Evolutionary conservation across 306 rosid species (phyloP), one percentile per base, ranked within the genome.

Genomic region (Mimosa bimucronata): DNA sequence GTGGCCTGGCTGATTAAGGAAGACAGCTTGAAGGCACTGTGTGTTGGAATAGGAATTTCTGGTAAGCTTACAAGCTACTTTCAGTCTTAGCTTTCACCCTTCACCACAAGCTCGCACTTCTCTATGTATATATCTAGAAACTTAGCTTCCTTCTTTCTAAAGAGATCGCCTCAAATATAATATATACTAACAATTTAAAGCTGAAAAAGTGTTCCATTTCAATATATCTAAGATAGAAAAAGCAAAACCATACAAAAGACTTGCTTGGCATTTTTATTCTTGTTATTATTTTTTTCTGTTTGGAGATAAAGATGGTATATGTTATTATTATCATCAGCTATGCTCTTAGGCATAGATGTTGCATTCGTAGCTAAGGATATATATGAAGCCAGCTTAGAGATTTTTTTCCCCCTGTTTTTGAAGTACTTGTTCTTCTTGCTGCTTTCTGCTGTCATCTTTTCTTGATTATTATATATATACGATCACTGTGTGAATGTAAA

Each of bases 11-110:
- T 45, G 50, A 29, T 58, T 88, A 88, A 86, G 91, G 64, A 70
- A 57, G 86, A 90, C 94, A 92, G 94, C 94, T 92, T 88, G 93
- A 90, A 83, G 76, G 90, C 97, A 92, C 90, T 86, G 67, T 78
- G 67, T 78, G 68, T 75, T 79, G 16, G 81, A 74, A 41, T 82
- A 82, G 81, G 72, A 15, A 65, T 83, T 81, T 86, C 89, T 37
- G 66, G 15, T 80, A 61, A 84, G 65, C 15, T 76, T 60, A 74
- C 53, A 55, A 1, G 2, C 28, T 12, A 9, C 71, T 34, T 34
- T 34, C 71, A 18, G 53, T 48, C 44, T 38, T 66, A 45, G 50
- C 18, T 45, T 13, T 66, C 45, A 66, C 5, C 44, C 72, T 38
- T 84, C 86, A 79, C 85, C 75, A 71, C 80, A 72, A 75, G 84